Base-by-base conservation (phyloP, 345 rosid genomes). In the Populus simonii region DNA sequence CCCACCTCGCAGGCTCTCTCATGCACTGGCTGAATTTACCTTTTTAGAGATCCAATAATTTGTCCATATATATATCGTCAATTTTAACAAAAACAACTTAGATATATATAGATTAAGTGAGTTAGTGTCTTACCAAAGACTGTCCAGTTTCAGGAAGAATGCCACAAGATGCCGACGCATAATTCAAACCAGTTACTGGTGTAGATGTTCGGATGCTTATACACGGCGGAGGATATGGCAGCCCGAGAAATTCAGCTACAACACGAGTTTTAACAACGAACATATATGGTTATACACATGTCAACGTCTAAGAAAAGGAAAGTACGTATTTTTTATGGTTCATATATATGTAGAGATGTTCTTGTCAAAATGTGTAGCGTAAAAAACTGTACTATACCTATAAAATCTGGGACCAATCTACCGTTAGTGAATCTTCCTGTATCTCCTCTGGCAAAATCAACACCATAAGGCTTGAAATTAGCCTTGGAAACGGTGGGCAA, bases 391-490 rank as follows among this genome's bases (percentile, higher is more conserved):
- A 68, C 0, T 22, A 20, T 83, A 87, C 91, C 90, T 18, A 85
- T 55, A 45, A 85, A 83, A 74, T 90, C 89, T 0, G 84, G 75
- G 0, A 87, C 68, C 0, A 85, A 85, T 75, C 84, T 84, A n/a
- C 90, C 88, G 66, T 90, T 83, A 11, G 84, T 88, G 85, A 90
- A 90, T 73, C 91, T 84, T 20, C 91, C 89, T 5, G 90, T 84
- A 45, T 53, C 35, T 27, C 85, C 88, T 1, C 63, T 1, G 22
- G 70, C 39, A 68, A 87, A 90, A 76, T 84, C 70, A 1, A 23
- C 36, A 9, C 89, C 91, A 43, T 86, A 88, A 2, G 90, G 90
- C 3, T 38, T 67, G 72, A 39, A 88, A 72, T 88, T 67, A 9
- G 87, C 91, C 72, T 29, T 84, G 0, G 72, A 86, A 17, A 79